phyloP scores from a whole-genome alignment of 495 filamentous ascomycete genomes.

The Penicillium ochrochloron region DNA sequence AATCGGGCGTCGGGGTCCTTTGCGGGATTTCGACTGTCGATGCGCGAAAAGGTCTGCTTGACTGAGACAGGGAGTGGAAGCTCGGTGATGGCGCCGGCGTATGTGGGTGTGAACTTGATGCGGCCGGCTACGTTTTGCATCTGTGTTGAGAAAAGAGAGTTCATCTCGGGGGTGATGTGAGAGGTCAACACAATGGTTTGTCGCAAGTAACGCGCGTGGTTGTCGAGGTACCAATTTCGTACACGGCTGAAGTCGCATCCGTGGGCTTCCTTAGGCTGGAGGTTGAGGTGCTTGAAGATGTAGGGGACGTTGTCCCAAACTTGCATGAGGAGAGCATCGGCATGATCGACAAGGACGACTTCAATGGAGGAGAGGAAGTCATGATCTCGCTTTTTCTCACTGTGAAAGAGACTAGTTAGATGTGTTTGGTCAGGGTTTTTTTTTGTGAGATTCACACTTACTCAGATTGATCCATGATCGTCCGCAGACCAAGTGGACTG shows the following conservation, averaged over 20 bases:
- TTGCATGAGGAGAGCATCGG: constrained; percentile 93
- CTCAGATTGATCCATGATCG: constrained; percentile 79
- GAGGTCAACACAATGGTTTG: constrained; percentile 81
- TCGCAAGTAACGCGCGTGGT: constrained; percentile 75
- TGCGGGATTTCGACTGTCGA: constrained; percentile 67
- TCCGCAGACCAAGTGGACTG: constrained; percentile 84
- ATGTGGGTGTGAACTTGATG: constrained; percentile 67
- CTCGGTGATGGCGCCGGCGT: constrained; percentile 68
- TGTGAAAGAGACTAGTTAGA: constrained; percentile 26
- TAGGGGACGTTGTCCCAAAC: constrained; percentile 96
- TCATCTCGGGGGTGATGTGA: constrained; percentile 88
- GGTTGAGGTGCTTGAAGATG: constrained; percentile 89
- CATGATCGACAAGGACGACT: constrained; percentile 85
- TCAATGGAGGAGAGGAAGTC: constrained; percentile 96
- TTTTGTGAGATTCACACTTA: constrained; percentile 24
- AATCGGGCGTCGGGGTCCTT: constrained; percentile 90
- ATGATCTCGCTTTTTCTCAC: constrained; percentile 76
- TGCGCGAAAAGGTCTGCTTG: constrained; percentile 89
- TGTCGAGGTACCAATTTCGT: constrained; percentile 88
- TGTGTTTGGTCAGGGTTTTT: not conserved
- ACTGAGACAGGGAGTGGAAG: constrained; percentile 67
- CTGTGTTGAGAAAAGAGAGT: constrained; percentile 72
- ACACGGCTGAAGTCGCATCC: constrained; percentile 94
- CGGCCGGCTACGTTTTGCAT: constrained; percentile 83
- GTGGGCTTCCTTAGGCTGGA: constrained; percentile 86